Base-by-base conservation (phyloP, 2,329 filamentous ascomycete genomes). In the Hymenoscyphus scutula region DNA sequence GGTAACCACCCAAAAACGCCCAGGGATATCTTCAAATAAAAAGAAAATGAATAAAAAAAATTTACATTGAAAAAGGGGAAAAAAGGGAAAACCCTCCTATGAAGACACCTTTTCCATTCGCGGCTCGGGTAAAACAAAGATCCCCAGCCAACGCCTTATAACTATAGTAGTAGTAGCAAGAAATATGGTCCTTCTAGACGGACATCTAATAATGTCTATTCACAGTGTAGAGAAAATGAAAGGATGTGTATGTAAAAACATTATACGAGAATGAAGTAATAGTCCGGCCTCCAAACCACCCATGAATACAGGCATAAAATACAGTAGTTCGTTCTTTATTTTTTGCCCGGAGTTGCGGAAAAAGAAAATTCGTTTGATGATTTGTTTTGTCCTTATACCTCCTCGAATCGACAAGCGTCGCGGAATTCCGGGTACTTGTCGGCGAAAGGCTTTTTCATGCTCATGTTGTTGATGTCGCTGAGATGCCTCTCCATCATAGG, bases 381-480 rank as follows among this genome's bases (percentile, higher is more conserved):
- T 5, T 51, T 41, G 5, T 51, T 37, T 37, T 13, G 15, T 37
- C 55, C 38, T 65, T 60, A 72, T 17, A 69, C 60, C 38, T 71
- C 69, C 23, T 73, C 71, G 58, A 72, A 69, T 4, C 66, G 64
- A 64, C 70, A 72, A 17, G 67, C 68, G 53, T 73, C 71, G 53
- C 61, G 60, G 51, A 73, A 73, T 54, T 73, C 71, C 1, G 71
- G 71, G 62, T 72, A 73, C 48, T 70, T 73, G 27, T 70, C 67
- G 10, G 65, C 67, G 57, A 73, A 73, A 15, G 68, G 64, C 57
- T 67, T 70, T 66, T 69, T 71, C 71, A 73, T 73, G 54, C 68
- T 71, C 60, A 72, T 67, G 32, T 70, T 66, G 11, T 41, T 61
- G 41, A 71, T 64, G 60, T 73, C 68, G 25, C 62, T 62, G 1